phyloP scores from a whole-genome alignment of 2,329 filamentous ascomycete genomes.

The Leptographium radiaticola region DNA sequence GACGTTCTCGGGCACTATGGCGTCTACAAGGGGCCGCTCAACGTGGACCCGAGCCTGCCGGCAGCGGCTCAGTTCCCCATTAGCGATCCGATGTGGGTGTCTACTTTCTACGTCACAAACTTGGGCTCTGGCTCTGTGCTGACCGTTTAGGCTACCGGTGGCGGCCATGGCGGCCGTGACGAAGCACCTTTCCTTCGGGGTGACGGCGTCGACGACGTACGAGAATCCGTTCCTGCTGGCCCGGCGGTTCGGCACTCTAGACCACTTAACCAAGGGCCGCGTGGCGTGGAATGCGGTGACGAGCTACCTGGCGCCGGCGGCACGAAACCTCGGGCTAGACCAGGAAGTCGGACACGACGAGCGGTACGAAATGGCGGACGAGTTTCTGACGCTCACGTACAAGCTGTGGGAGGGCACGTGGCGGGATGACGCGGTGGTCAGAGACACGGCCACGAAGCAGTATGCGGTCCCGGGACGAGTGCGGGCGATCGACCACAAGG shows the following conservation, averaged over 20 bases:
- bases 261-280: conserved; percentile 11
- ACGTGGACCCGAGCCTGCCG: neutral
- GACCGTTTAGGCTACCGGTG: neutral
- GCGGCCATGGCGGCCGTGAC: conserved; percentile 11
- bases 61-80: conserved; percentile 1
- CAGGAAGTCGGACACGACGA: conserved; percentile 11
- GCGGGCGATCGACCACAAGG: neutral
- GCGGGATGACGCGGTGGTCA: conserved; percentile 6
- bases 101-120: neutral
- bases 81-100: neutral
- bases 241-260: conserved; percentile 6
- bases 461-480: conserved; percentile 5
- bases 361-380: conserved; percentile 13
- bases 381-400: conserved; percentile 12
- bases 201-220: conserved; percentile 9
- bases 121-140: no score
- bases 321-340: conserved; percentile 8
- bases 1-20: neutral
- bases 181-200: conserved; percentile 8
- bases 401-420: conserved; percentile 8
- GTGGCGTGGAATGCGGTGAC: conserved; percentile 14
- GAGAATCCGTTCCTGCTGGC: conserved; percentile 9
- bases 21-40: neutral
- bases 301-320: conserved; percentile 7
- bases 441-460: conserved; percentile 4